Evolutionary conservation across 306 rosid species (phyloP).

Genomic region (Elaeagnus macrophylla): DNA sequence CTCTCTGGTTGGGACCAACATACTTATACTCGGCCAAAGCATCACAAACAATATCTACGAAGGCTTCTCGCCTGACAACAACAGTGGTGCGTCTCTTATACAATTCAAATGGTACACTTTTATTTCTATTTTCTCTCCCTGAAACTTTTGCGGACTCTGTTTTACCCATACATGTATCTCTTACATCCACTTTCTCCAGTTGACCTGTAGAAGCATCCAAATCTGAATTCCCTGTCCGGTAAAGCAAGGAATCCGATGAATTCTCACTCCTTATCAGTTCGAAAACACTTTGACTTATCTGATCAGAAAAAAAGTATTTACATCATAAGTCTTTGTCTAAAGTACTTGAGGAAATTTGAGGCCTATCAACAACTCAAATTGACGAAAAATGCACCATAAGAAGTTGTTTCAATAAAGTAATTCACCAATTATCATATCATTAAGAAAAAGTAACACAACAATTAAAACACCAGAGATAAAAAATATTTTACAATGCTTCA

Average conservation of each 20-base stretch:
- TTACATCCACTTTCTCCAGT: constrained; percentile 19
- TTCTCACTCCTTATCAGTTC: constrained; percentile 45
- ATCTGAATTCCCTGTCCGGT: constrained; percentile 25
- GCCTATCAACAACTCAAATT: not conserved
- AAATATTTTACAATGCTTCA: too few relatives aligned
- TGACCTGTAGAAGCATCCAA: constrained; percentile 20
- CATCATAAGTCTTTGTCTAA: not conserved
- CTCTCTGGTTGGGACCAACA: constrained; percentile 86
- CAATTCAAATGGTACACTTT: constrained; percentile 62
- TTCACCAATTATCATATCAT: not conserved
- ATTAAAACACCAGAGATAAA: too few relatives aligned
- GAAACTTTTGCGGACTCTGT: constrained; percentile 25
- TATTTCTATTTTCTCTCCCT: constrained; percentile 29
- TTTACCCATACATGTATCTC: constrained; percentile 16
- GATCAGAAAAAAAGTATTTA: constrained; percentile 26
- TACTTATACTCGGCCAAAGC: constrained; percentile 82
- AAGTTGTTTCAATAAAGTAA: not conserved
- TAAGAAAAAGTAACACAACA: too few relatives aligned
- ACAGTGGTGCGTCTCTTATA: constrained; percentile 75
- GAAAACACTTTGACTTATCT: constrained; percentile 83
- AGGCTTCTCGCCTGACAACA: constrained; percentile 49
- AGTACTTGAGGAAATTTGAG: not conserved
- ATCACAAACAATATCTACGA: constrained; percentile 68
- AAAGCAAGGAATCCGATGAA: constrained; percentile 31
- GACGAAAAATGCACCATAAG: not conserved